Percentiles rank a stretch among this genome's conserved stretches.
These are phyloP conservation scores for Brettanomyces naardenensis DNA, from an alignment of 805 yeast species.

Conservation along the genomic window DNA sequence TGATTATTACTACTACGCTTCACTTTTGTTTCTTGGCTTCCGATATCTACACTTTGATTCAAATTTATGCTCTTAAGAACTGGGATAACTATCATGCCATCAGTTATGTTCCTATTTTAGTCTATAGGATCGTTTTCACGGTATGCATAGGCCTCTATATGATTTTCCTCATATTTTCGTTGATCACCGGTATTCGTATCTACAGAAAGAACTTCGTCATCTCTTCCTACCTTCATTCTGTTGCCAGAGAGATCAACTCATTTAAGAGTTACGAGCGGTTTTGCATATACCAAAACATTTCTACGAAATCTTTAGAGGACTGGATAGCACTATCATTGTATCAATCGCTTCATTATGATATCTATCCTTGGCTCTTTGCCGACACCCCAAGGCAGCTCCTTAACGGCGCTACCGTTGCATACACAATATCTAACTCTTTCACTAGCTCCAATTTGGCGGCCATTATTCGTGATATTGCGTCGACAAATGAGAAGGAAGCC, in stretches of 20 bases:
- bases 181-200: slow-evolving; percentile 48
- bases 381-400: slow-evolving; percentile 86
- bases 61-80: slow-evolving; percentile 58
- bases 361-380: slow-evolving; percentile 55
- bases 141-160: slow-evolving; percentile 75
- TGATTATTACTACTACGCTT: slow-evolving; percentile 36
- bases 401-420: slow-evolving; percentile 64
- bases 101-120: slow-evolving; percentile 24
- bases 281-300: slow-evolving; percentile 65
- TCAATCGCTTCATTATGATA: slow-evolving; percentile 54
- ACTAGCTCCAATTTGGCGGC: slow-evolving; percentile 30
- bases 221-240: slow-evolving; percentile 56
- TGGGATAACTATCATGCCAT: slow-evolving; percentile 27
- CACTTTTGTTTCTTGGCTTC: slow-evolving; percentile 48
- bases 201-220: slow-evolving; percentile 60
- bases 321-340: slow-evolving; percentile 60
- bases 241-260: slow-evolving; percentile 53
- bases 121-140: slow-evolving; percentile 25
- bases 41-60: slow-evolving; percentile 75
- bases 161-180: slow-evolving; percentile 46
- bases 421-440: slow-evolving; percentile 36
- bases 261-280: slow-evolving; percentile 53
- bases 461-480: slow-evolving; percentile 52
- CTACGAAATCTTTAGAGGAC: slow-evolving; percentile 58
- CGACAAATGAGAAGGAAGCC: slow-evolving; percentile 54